Conservation (phyloP, 2,329 filamentous ascomycete species). For the Penicillium expansum region DNA sequence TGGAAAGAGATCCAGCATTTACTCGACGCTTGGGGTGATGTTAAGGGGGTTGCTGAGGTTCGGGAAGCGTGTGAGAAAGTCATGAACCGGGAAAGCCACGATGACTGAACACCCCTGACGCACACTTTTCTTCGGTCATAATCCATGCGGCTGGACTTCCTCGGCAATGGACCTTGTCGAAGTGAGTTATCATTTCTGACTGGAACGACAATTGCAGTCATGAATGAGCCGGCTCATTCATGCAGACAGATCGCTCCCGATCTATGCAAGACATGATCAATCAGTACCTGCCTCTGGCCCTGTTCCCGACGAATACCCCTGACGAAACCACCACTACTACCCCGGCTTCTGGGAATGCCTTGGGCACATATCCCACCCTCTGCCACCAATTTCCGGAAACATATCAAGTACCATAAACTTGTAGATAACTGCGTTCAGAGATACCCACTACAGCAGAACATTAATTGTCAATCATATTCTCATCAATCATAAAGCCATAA, state of each 20-base stretch:
- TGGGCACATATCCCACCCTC: neutral
- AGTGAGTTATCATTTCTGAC: neutral
- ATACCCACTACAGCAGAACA: slow-evolving; percentile 12
- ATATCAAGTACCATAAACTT: neutral
- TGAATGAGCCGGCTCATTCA: slow-evolving; percentile 2
- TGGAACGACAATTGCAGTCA: neutral
- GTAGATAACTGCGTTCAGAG: slow-evolving; percentile 5
- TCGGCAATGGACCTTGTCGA: neutral
- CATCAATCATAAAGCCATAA: neutral
- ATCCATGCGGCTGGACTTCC: neutral
- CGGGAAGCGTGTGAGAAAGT: slow-evolving; percentile 39
- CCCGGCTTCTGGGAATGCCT: neutral
- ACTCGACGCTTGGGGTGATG: slow-evolving; percentile 43
- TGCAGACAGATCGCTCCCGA: neutral
- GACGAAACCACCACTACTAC: neutral
- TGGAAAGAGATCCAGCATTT: slow-evolving; percentile 42
- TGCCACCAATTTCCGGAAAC: neutral
- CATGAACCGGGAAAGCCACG: slow-evolving; percentile 30
- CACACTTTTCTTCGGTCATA: neutral
- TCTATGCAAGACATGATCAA: neutral
- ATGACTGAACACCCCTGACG: slow-evolving; percentile 21
- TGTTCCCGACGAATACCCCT: neutral
- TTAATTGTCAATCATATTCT: slow-evolving; percentile 8
- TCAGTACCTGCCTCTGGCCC: neutral
- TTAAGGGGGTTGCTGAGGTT: slow-evolving; percentile 45